Conservation (phyloP, 1,284 basidiomycete species). For the Tilletia walkeri region DNA sequence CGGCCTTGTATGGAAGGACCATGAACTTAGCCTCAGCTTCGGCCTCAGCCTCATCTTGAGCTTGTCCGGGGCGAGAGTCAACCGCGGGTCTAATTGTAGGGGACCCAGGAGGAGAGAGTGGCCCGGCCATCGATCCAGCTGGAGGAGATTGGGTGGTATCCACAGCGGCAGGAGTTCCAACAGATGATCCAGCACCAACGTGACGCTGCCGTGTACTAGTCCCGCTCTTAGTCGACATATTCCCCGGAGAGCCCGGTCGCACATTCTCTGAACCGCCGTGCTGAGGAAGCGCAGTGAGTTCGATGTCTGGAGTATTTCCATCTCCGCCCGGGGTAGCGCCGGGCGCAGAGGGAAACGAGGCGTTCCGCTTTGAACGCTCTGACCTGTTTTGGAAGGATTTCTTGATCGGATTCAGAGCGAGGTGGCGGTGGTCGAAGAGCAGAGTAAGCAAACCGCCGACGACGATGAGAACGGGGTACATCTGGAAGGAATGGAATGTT, state of each 20-base stretch:
- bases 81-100: not conserved
- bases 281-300: slow-evolving; percentile 26
- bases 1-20: slow-evolving; percentile 31
- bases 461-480: slow-evolving; percentile 57
- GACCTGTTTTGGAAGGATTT: not conserved
- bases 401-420: slow-evolving; percentile 7
- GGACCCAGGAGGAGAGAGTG: slow-evolving; percentile 8
- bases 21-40: slow-evolving; percentile 23
- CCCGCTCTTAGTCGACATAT: slow-evolving; percentile 9
- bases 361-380: not conserved
- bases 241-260: not conserved
- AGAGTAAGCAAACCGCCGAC: slow-evolving; percentile 53
- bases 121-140: not conserved
- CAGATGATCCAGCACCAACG: not conserved
- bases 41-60: not conserved
- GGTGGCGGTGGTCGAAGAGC: slow-evolving; percentile 50
- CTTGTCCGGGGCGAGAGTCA: not conserved
- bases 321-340: not conserved
- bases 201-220: not conserved
- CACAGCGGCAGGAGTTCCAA: not conserved
- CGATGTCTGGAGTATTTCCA: slow-evolving; percentile 27
- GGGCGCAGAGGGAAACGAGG: not conserved
- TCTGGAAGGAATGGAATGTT: slow-evolving; percentile 25
- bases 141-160: not conserved
- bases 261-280: not conserved